Evolutionary conservation across 2,329 filamentous ascomycete species (phyloP), one percentile per base, ranked within the genome.

Genomic region (Trichoderma afroharzianum): DNA sequence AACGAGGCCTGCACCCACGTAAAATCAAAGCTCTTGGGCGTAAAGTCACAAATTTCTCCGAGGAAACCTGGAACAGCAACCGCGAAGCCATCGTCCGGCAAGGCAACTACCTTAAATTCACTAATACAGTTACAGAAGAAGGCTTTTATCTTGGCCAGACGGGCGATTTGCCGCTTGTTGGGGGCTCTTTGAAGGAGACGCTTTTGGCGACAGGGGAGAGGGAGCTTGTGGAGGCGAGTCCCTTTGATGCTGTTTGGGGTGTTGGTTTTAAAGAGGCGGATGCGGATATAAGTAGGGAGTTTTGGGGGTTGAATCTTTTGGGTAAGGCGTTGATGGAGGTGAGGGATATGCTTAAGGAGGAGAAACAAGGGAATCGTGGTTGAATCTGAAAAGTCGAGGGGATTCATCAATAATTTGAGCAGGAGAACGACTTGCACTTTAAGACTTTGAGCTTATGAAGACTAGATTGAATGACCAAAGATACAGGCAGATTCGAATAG

Each of bases 251-350:
- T 6, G 86, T 92, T 68, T 93, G 90, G 91, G 91, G 90, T 1
- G 82, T 93, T 59, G 91, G 91, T 6, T 91, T 88, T 75, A 80
- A 76, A 3, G 86, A 84, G 8, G 81, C 80, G 21, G 80, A 85
- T 75, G 90, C 89, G 3, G 82, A 81, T 70, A 73, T 30, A 2
- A 83, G 84, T 63, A 83, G 85, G 62, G 77, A 80, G 21, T 74
- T 78, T 3, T 93, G 90, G 91, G 91, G 91, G 0, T 71, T 86
- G 80, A 93, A 93, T 79, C 76, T 92, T 71, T 78, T 93, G 61
- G 91, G 90, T 0, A 87, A 87, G 80, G 88, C 86, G 28, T 78
- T 92, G 77, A 88, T 88, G 87, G 83, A 82, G 68, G 88, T 89
- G 30, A 85, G 90, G 73, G 82, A 79, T 74, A 81, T 82, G 74